Base-by-base conservation (phyloP, 306 rosid species). In the Trifolium subterraneum region DNA sequence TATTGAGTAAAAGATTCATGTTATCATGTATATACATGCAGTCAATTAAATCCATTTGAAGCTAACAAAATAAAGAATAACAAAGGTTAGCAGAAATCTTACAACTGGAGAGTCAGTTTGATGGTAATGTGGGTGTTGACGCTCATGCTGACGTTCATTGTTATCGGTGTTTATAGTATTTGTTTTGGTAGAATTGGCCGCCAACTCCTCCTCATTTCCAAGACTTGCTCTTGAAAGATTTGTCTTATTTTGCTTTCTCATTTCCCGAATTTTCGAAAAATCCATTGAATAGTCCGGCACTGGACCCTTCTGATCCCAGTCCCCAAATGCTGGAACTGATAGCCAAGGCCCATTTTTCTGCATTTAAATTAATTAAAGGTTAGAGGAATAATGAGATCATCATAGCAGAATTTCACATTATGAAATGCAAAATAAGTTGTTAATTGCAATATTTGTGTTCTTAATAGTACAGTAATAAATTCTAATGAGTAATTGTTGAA, bases 321-420 rank as follows among this genome's bases (percentile, higher is more conserved):
- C 97, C 42, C 99, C 99, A 70, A 92, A 94, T 66, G 90, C 96
- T 15, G 99, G 99, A 79, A 94, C 96, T 14, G 99, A 92, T 80
- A 94, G 73, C 99, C 99, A 92, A n/a, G 97, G 84, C 10, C 87
- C 87, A 66, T 80, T 92, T 84, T 90, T 94, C 97, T 92, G 85
- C 83, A 79, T 52, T 42, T 0, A 69, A 64, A 70, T 1, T 0
- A 61, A 62, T 33, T 74, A 54, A 1, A 54, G 35, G 54, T 80
- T 29, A 65, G 65, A 69, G 6, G n/a, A 33, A 27, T 55, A 10
- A 4, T 29, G 33, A 29, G 33, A 61, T 75, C 69, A 68, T 33
- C 15, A 54, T 36, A 71, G 50, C 64, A 36, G 38, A 63, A 23
- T 72, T 72, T 45, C 48, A 38, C 64, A 58, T 25, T 22, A 39